These are phyloP conservation scores for Hyaloperonospora arabidopsidis DNA, from an alignment of 352 stramenopile species.

Conservation along the genomic window DNA sequence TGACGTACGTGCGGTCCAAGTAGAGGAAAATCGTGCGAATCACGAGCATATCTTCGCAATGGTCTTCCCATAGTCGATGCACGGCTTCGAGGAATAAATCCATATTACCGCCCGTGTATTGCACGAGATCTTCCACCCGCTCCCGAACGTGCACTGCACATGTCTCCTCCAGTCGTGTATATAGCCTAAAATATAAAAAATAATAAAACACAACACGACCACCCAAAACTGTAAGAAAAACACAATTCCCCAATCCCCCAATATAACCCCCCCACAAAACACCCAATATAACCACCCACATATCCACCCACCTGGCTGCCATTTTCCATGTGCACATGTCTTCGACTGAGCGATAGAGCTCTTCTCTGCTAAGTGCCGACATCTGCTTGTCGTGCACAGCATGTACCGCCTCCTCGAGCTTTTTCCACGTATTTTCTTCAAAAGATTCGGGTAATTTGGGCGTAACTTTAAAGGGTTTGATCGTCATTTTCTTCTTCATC, in stretches of 20 bases:
- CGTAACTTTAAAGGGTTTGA: slow-evolving; percentile 78
- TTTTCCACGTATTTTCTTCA: slow-evolving; percentile 70
- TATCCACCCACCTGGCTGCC: slow-evolving; percentile 36
- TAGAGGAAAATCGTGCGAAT: slow-evolving; percentile 93
- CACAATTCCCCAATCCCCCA: not conserved
- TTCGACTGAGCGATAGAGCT: slow-evolving; percentile 79
- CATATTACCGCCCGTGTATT: slow-evolving; percentile 51
- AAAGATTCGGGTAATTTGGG: slow-evolving; percentile 70
- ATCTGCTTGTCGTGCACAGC: slow-evolving; percentile 65
- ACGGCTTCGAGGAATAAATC: slow-evolving; percentile 70
- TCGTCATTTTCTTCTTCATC: slow-evolving; percentile 74
- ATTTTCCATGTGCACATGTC: slow-evolving; percentile 93
- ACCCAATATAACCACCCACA: slow-evolving; percentile 2
- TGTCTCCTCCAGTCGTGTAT: slow-evolving; percentile 58
- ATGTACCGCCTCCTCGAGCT: slow-evolving; percentile 54
- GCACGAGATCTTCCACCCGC: slow-evolving; percentile 53
- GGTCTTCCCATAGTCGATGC: slow-evolving; percentile 81
- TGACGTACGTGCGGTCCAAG: slow-evolving; percentile 86
- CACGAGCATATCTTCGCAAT: slow-evolving; percentile 88
- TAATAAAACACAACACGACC: not conserved
- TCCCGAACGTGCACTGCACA: slow-evolving; percentile 56
- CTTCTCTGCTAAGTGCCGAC: slow-evolving; percentile 59
- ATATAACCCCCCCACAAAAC: slow-evolving; percentile 2
- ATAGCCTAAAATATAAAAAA: slow-evolving; percentile 28
- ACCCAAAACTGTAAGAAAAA: slow-evolving; percentile 2